Evolutionary conservation across 192 early-diverging fungal species (phyloP).

Genomic region (Backusella westeae): DNA sequence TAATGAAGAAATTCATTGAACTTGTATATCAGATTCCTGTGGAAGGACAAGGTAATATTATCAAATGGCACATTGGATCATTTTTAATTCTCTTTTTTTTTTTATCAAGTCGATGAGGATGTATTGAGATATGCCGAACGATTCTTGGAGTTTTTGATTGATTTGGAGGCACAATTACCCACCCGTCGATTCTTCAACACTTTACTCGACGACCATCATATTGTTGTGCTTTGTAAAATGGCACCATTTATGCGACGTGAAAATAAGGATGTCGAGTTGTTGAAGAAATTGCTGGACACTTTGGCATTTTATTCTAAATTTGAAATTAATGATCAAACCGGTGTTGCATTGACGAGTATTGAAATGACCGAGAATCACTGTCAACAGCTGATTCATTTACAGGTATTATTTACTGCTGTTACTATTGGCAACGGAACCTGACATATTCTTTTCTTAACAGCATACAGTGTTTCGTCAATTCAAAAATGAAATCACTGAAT

Average conservation of each 20-base stretch:
- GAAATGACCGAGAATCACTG: conserved; percentile 67
- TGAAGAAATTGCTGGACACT: conserved; percentile 65
- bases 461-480: conserved; percentile 72
- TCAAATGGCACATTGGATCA: not conserved
- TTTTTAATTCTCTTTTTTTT: not conserved
- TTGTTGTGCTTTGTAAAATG: conserved; percentile 53
- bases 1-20: conserved; percentile 66
- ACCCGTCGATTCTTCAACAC: conserved; percentile 87
- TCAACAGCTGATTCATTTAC: conserved; percentile 60
- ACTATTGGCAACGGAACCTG: no score
- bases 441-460: conserved; percentile 23
- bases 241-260: conserved; percentile 41
- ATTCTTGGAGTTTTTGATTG: conserved; percentile 84
- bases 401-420: conserved; percentile 38
- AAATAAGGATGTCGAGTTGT: conserved; percentile 42
- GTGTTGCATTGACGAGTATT: conserved; percentile 62
- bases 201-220: conserved; percentile 78
- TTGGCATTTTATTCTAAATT: conserved; percentile 76
- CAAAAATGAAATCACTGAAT: conserved; percentile 61
- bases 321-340: conserved; percentile 81
- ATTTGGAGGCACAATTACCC: conserved; percentile 84
- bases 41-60: conserved; percentile 40
- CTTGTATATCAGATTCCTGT: conserved; percentile 55
- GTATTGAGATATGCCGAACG: conserved; percentile 62
- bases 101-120: conserved; percentile 36